Conservation (phyloP, 805 yeast genomes). For the Scheffersomyces spartinae region DNA sequence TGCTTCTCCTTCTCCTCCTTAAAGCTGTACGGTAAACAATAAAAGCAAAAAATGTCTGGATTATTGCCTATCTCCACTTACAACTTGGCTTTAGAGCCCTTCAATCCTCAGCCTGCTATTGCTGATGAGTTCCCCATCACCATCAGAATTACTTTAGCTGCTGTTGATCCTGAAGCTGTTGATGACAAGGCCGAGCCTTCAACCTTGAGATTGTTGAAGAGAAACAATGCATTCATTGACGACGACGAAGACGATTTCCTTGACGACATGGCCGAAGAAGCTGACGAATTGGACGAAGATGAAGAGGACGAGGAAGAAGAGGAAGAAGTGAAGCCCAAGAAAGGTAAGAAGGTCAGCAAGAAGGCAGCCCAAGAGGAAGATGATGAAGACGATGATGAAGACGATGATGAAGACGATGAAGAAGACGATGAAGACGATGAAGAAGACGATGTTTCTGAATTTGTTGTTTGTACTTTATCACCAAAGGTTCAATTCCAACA, state of each 20-base stretch:
- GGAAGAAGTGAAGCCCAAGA: conserved; percentile 14
- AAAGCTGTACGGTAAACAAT: conserved; percentile 3
- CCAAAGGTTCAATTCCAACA: conserved; percentile 84
- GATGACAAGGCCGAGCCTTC: conserved; percentile 79
- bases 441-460: conserved; percentile 74
- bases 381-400: conserved; percentile 40
- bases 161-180: conserved; percentile 81
- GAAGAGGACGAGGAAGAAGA: conserved; percentile 33
- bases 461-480: conserved; percentile 77
- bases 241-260: conserved; percentile 34
- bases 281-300: conserved; percentile 32
- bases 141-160: conserved; percentile 87
- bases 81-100: conserved; percentile 79
- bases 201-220: conserved; percentile 80
- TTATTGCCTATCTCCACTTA: conserved; percentile 79
- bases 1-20: conserved; percentile 1
- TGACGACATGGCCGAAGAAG: conserved; percentile 32
- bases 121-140: conserved; percentile 82
- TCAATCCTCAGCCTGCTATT: conserved; percentile 77
- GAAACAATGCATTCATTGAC: conserved; percentile 32
- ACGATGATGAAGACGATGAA: conserved; percentile 38
- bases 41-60: conserved; percentile 40
- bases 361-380: conserved; percentile 24
- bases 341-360: conserved; percentile 7
- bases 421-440: conserved; percentile 49